phyloP scores from a whole-genome alignment of 768 basidiomycete species.

The Heimioporus sp. region DNA sequence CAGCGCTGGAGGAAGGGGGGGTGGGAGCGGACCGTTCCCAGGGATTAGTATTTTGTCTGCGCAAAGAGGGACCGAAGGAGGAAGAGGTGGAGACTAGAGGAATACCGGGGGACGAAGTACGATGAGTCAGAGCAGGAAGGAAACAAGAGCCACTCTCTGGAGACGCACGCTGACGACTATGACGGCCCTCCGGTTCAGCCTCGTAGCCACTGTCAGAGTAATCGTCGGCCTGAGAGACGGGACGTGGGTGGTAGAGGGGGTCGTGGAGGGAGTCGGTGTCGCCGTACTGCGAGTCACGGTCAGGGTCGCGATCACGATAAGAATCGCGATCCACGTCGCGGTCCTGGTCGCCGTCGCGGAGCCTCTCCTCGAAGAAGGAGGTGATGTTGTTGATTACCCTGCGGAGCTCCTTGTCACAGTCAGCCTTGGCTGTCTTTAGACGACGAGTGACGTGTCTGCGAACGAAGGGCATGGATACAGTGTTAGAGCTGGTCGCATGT shows the following conservation, averaged over 20 bases:
- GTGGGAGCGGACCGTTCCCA: slow-evolving; percentile 56
- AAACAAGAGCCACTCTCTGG: slow-evolving; percentile 39
- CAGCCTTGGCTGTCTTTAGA: slow-evolving; percentile 90
- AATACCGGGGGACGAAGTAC: slow-evolving; percentile 52
- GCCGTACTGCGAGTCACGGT: slow-evolving; percentile 56
- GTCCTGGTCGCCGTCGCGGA: slow-evolving; percentile 71
- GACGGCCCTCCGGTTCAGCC: slow-evolving; percentile 58
- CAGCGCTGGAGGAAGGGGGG: slow-evolving; percentile 52
- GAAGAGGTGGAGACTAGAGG: slow-evolving; percentile 66
- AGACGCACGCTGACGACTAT: slow-evolving; percentile 77
- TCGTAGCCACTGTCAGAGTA: slow-evolving; percentile 85
- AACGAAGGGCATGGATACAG: slow-evolving; percentile 90
- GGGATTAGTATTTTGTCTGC: slow-evolving; percentile 62
- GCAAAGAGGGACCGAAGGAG: slow-evolving; percentile 60
- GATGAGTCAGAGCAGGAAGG: slow-evolving; percentile 49
- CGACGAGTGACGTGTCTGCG: slow-evolving; percentile 90
- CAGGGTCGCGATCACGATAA: slow-evolving; percentile 44
- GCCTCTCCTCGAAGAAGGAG: slow-evolving; percentile 87
- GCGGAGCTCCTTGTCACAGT: slow-evolving; percentile 95
- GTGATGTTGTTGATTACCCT: slow-evolving; percentile 95
- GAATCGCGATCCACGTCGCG: slow-evolving; percentile 62
- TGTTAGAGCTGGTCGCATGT: slow-evolving; percentile 59
- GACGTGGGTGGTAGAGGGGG: slow-evolving; percentile 54
- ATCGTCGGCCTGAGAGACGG: slow-evolving; percentile 62
- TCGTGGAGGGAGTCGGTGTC: slow-evolving; percentile 60